These are phyloP conservation scores for Reutealis trisperma DNA, from an alignment of 345 rosid species.

Conservation along the genomic window DNA sequence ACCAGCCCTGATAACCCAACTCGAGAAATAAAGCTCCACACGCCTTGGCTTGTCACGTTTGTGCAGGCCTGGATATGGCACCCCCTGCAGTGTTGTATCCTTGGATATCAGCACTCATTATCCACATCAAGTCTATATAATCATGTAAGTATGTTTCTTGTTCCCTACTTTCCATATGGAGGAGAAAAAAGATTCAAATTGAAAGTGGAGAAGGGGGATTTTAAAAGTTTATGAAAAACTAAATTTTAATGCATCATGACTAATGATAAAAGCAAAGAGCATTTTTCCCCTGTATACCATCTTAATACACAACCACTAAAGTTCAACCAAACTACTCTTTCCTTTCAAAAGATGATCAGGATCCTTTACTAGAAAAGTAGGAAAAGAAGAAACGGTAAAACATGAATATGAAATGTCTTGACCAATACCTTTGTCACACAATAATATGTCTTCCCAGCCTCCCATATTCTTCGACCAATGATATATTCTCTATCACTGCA, in stretches of 20 bases:
- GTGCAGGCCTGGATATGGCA: conserved; percentile 61
- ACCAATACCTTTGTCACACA: conserved; percentile 84
- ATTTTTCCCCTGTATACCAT: background rate
- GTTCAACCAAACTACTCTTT: background rate
- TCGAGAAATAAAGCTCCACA: conserved; percentile 82
- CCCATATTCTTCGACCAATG: conserved; percentile 92
- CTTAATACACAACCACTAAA: background rate
- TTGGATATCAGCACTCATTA: background rate
- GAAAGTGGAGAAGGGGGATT: background rate
- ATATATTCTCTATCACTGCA: conserved; percentile 96
- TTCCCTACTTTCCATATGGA: background rate
- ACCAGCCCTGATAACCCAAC: conserved; percentile 94
- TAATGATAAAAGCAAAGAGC: too few relatives aligned
- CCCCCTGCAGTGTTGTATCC: conserved; percentile 48
- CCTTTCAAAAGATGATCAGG: background rate
- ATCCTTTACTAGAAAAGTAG: background rate
- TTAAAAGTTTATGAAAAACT: background rate
- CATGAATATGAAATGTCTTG: conserved; percentile 4
- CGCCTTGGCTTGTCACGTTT: conserved; percentile 91
- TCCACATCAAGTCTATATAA: background rate
- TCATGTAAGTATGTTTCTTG: background rate
- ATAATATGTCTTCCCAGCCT: conserved; percentile 69
- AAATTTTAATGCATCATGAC: background rate
- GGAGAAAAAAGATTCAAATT: background rate
- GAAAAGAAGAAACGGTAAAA: background rate